Evolutionary conservation across 768 basidiomycete species (phyloP).

Genomic region (Pholiota molesta): DNA sequence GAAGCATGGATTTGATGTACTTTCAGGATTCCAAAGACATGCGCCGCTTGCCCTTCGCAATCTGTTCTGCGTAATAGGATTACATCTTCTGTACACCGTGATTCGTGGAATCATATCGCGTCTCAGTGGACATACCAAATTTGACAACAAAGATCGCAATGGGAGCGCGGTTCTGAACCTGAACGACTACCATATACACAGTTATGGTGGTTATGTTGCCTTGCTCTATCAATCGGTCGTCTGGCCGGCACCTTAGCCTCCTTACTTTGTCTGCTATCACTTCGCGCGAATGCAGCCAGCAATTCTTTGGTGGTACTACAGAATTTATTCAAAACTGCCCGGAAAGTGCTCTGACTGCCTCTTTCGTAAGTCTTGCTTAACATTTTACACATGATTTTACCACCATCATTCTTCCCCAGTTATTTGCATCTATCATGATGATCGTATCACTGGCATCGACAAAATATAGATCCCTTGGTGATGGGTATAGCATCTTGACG

Average conservation of each 20-base stretch:
- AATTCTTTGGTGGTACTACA: neutral
- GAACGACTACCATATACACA: neutral
- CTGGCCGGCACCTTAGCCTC: neutral
- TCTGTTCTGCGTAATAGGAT: neutral
- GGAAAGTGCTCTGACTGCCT: neutral
- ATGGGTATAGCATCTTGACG: constrained; percentile 26
- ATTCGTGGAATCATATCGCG: neutral
- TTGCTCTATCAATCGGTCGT: neutral
- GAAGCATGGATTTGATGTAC: neutral
- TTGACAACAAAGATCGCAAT: neutral
- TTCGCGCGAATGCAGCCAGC: neutral
- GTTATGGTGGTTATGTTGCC: neutral
- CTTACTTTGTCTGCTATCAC: neutral
- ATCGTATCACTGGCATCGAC: constrained; percentile 35
- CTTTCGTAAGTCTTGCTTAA: neutral
- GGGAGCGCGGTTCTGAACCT: neutral
- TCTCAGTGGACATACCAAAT: neutral
- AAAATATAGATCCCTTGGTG: constrained; percentile 27
- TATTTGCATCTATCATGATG: constrained; percentile 34
- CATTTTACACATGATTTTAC: neutral
- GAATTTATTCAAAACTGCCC: neutral
- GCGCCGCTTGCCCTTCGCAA: neutral
- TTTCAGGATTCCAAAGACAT: neutral
- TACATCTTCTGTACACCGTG: neutral
- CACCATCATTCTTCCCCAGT: constrained; percentile 1